Evolutionary conservation across 208 protist genomes (phyloP).

Genomic region (Balamuthia mandrillaris): DNA sequence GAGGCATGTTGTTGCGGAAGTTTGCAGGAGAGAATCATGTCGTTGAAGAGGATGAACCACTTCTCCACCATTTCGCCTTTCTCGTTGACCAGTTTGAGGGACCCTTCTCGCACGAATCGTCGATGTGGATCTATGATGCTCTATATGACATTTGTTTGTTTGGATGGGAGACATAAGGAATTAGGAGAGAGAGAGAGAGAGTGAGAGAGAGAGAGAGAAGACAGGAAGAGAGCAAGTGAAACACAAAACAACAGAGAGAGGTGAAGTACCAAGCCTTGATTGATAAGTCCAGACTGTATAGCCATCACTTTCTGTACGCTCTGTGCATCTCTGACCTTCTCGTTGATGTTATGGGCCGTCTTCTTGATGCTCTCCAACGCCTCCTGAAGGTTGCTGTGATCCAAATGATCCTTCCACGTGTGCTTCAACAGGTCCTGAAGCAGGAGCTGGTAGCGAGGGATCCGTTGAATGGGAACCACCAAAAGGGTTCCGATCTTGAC

Average conservation of each 20-base stretch:
- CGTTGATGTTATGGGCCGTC: neutral
- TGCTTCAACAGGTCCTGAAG: neutral
- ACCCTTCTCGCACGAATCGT: neutral
- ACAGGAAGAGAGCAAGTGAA: neutral
- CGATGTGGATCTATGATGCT: neutral
- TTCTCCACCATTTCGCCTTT: neutral
- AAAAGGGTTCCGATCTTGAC: neutral
- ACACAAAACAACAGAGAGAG: neutral
- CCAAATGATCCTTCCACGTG: neutral
- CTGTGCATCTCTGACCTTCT: neutral
- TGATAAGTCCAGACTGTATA: neutral
- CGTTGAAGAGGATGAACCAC: neutral
- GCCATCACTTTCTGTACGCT: conserved; percentile 1
- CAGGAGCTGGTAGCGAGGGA: conserved; percentile 1
- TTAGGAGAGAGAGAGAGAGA: neutral
- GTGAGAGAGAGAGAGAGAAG: neutral
- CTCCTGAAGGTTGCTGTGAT: neutral
- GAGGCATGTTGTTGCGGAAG: neutral
- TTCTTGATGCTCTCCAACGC: neutral
- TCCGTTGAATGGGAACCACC: neutral
- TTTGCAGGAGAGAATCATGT: neutral
- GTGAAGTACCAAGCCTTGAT: neutral
- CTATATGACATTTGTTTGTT: neutral
- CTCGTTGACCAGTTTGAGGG: neutral
- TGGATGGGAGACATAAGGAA: neutral